Base-by-base conservation (phyloP, 2,329 filamentous ascomycete genomes). In the Talaromyces sp. region DNA sequence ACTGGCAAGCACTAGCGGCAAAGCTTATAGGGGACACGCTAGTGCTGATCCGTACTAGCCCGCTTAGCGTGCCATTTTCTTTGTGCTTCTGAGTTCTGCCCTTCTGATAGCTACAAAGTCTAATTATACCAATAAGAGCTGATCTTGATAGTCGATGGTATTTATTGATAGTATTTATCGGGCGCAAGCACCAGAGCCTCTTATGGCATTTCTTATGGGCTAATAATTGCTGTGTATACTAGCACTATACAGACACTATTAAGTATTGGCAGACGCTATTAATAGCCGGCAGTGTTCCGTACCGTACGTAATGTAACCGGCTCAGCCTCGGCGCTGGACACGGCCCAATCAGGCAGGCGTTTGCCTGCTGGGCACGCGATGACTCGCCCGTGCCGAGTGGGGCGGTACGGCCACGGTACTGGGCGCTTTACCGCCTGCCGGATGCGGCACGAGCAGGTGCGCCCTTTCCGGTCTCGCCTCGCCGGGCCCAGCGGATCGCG, bases 401-500 rank as follows among this genome's bases (percentile, higher is more conserved):
- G 18, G 44, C 44, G n/a, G 44, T 51, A 28, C 18, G 44, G 18
- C 44, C 12, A 27, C 23, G 28, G 18, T 34, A 28, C 28, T 30
- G 33, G 14, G 18, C 27, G 60, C 57, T 47, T 23, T 47, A 62
- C 61, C 61, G 61, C 61, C 57, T 63, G 61, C 61, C 61, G 57
- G 51, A 54, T 60, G 61, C 61, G 51, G 61, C 56, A 56, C 33
- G 31, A 57, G 34, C 28, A 54, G 27, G 34, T 31, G 44, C 47
- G 33, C 33, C 44, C 44, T 58, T 62, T 23, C 40, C 9, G 61
- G 61, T 63, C 57, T 63, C 57, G 61, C 59, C 44, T 47, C 54
- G 36, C 47, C 44, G 51, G 54, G 36, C 16, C 36, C 40, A 54
- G 56, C 57, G 56, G 60, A 57, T 40, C 57, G 30, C 14, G 40